Evolutionary conservation across 2,329 filamentous ascomycete genomes (phyloP), one percentile per base, ranked within the genome.

Genomic region (Daldinia sp.): DNA sequence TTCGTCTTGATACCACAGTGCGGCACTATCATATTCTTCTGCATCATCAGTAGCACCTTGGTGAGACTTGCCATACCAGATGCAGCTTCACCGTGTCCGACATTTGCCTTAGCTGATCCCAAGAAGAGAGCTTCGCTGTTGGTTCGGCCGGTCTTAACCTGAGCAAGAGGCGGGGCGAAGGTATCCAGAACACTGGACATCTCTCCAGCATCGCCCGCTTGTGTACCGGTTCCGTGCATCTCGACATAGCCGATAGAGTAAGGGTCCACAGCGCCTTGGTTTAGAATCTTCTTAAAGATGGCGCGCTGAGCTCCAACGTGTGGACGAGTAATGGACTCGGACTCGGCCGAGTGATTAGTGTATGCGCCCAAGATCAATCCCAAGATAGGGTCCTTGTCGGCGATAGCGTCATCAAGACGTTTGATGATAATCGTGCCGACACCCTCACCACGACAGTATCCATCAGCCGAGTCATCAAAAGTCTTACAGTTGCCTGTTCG

Each of bases 271-370:
- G 51, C 51, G 15, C 51, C 51, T 37, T 54, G 72, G 6, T 54
- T 54, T 0, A 54, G 51, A 30, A 54, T 83, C 85, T 77, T 86
- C 2, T 92, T 81, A 9, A 54, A 67, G 37, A 44, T 83, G 83
- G 50, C 87, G 83, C 73, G 51, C 20, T 93, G 91, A 0, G 87
- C 85, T 33, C 84, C 87, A 4, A 84, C 87, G 70, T 92, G 89
- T 0, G 92, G 92, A 35, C 89, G 88, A 0, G 92, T 94, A 67
- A 94, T 93, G 0, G 90, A 92, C 1, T 88, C 84, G 6, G 90
- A 85, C 71, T 92, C 87, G 0, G 89, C 89, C 0, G 89, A 93
- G 74, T 94, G 91, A 76, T 93, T 93, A 46, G 90, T 93, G 0
- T 84, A 85, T 0, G 88, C 86, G 1, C 84, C 87, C 0, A 88